Conservation (phyloP, 176 grass and related monocot species). For the Eleusine indica region DNA sequence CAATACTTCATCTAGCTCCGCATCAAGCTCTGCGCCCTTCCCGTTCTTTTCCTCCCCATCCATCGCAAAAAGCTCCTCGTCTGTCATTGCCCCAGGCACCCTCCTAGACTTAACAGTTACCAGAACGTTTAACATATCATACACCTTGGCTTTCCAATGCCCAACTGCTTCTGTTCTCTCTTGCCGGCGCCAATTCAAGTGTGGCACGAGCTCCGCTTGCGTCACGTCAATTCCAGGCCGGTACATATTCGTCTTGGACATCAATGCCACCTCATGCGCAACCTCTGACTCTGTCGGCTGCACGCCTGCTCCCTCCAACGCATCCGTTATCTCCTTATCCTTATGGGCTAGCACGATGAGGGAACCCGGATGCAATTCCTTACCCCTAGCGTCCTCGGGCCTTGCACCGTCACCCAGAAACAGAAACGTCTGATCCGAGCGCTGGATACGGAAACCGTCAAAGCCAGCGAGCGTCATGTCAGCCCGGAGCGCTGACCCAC, state of each 20-base stretch:
- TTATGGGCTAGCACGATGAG: constrained; percentile 91
- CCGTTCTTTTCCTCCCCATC: constrained; percentile 75
- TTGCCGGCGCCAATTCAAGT: constrained; percentile 89
- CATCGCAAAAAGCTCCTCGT: constrained; percentile 85
- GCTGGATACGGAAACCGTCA: constrained; percentile 90
- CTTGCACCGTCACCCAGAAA: constrained; percentile 76
- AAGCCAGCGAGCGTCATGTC: constrained; percentile 97
- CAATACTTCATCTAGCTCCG: constrained; percentile 76
- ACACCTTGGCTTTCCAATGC: constrained; percentile 91
- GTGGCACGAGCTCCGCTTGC: constrained; percentile 86
- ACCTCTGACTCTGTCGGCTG: constrained; percentile 86
- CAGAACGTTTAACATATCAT: constrained; percentile 88
- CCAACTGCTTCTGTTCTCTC: constrained; percentile 76
- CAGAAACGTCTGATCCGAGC: constrained; percentile 90
- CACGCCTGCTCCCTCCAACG: constrained; percentile 85
- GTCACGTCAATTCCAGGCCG: constrained; percentile 92
- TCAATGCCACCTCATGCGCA: constrained; percentile 83
- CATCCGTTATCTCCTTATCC: constrained; percentile 96
- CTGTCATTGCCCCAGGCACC: constrained; percentile 91
- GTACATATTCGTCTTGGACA: constrained; percentile 99
- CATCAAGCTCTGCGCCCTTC: constrained; percentile 56
- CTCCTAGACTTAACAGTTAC: constrained; percentile 93
- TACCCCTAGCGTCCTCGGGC: constrained; percentile 52
- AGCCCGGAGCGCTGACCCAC: constrained; percentile 59
- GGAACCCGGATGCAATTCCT: constrained; percentile 71